Conservation (phyloP, 768 basidiomycete genomes). For the Phylloporus arenicola region DNA sequence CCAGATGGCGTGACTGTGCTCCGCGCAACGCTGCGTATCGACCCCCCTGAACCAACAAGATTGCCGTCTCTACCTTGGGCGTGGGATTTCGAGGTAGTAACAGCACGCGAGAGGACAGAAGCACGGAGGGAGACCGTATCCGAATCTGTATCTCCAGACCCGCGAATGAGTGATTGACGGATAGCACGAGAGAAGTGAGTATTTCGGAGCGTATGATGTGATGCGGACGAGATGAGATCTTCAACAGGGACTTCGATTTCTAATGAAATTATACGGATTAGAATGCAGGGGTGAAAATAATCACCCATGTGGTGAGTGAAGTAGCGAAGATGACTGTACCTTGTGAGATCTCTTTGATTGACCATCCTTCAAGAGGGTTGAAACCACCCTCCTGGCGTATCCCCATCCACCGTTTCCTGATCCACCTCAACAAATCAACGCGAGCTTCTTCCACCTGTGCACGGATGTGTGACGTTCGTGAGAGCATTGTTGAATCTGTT, state of each 20-base stretch:
- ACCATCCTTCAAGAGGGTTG: constrained; percentile 78
- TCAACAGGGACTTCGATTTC: constrained; percentile 78
- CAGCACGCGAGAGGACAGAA: constrained; percentile 34
- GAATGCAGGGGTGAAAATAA: background rate
- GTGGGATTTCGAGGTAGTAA: constrained; percentile 21
- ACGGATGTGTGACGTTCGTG: constrained; percentile 65
- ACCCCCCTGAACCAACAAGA: constrained; percentile 29
- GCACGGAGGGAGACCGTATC: constrained; percentile 42
- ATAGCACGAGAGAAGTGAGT: constrained; percentile 25
- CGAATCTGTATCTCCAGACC: constrained; percentile 29
- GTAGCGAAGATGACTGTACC: constrained; percentile 12
- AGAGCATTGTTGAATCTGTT: constrained; percentile 54
- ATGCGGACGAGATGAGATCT: constrained; percentile 56
- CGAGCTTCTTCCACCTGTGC: constrained; percentile 69
- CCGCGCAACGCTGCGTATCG: constrained; percentile 44
- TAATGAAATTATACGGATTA: constrained; percentile 23
- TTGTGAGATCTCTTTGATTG: constrained; percentile 71
- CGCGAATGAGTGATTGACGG: constrained; percentile 26
- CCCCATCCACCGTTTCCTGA: constrained; percentile 72
- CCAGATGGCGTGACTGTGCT: constrained; percentile 27
- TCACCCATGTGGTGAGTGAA: background rate
- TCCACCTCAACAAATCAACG: constrained; percentile 44
- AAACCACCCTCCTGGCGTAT: constrained; percentile 79
- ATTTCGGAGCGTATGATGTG: constrained; percentile 23
- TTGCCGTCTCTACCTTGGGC: constrained; percentile 20